Percentiles rank a stretch among this genome's conserved stretches.
Evolutionary conservation across 768 basidiomycete genomes (phyloP).

Genomic region (Porphyrellus cyaneotinctus): DNA sequence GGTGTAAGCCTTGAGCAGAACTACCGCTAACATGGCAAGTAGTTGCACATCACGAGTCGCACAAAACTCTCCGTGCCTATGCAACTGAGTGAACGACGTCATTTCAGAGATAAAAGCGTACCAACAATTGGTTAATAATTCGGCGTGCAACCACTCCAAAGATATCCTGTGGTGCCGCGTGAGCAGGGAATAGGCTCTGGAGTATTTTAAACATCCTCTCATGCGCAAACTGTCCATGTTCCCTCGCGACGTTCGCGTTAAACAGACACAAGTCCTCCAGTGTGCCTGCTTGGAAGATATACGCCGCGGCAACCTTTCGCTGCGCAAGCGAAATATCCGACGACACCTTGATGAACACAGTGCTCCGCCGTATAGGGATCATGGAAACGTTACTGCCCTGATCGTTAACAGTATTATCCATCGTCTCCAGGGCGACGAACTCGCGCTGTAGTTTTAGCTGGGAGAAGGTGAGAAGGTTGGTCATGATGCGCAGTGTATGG

Average conservation of each 20-base stretch:
- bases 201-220: conserved; percentile 64
- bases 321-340: conserved; percentile 44
- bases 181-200: conserved; percentile 42
- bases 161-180: conserved; percentile 21
- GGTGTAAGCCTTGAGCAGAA: conserved; percentile 52
- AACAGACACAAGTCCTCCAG: conserved; percentile 48
- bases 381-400: conserved; percentile 17
- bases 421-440: conserved; percentile 38
- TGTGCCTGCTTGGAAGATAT: conserved; percentile 46
- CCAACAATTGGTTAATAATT: conserved; percentile 48
- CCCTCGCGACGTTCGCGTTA: conserved; percentile 59
- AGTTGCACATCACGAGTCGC: conserved; percentile 68
- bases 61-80: conserved; percentile 43
- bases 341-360: conserved; percentile 53
- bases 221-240: conserved; percentile 61
- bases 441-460: conserved; percentile 39
- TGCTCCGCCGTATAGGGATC: conserved; percentile 47
- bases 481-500: conserved; percentile 72
- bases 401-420: conserved; percentile 30
- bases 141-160: conserved; percentile 29
- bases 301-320: conserved; percentile 58
- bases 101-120: conserved; percentile 11
- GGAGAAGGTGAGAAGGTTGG: conserved; percentile 63
- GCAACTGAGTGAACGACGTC: conserved; percentile 1
- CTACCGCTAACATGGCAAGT: conserved; percentile 70